Evolutionary conservation across 306 rosid species (phyloP).

Genomic region (Pyrus communis): DNA sequence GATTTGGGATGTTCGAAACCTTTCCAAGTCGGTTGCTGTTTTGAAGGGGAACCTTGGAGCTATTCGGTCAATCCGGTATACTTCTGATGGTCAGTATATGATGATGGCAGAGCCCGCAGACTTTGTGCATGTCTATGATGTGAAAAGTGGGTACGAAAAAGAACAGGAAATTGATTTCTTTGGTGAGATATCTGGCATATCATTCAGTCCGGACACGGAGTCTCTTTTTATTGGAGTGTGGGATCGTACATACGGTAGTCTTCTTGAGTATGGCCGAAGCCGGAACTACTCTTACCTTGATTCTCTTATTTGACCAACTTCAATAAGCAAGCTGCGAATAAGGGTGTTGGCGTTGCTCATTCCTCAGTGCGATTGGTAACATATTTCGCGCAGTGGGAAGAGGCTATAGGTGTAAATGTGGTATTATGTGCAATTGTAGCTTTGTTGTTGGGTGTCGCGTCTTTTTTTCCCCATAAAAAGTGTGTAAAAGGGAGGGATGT

Average conservation of each 20-base stretch:
- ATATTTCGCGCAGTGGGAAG: slow-evolving; percentile 12
- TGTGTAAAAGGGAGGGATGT: slow-evolving; percentile 25
- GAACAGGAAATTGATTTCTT: slow-evolving; percentile 85
- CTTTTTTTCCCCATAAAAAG: not conserved
- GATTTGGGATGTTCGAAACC: slow-evolving; percentile 76
- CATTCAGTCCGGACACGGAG: slow-evolving; percentile 93
- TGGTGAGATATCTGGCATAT: slow-evolving; percentile 84
- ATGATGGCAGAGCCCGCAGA: slow-evolving; percentile 92
- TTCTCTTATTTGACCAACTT: slow-evolving; percentile 30
- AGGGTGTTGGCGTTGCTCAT: slow-evolving; percentile 15
- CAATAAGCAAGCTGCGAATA: slow-evolving; percentile 8
- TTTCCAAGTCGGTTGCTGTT: slow-evolving; percentile 69
- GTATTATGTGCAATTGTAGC: slow-evolving; percentile 23
- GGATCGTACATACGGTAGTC: slow-evolving; percentile 89
- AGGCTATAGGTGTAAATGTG: slow-evolving; percentile 37
- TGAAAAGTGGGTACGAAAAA: slow-evolving; percentile 57
- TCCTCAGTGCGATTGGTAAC: slow-evolving; percentile 1
- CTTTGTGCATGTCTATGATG: slow-evolving; percentile 78
- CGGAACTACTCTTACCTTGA: slow-evolving; percentile 57
- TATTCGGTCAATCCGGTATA: slow-evolving; percentile 66
- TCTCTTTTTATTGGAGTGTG: slow-evolving; percentile 74
- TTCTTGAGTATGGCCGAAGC: slow-evolving; percentile 63
- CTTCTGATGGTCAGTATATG: slow-evolving; percentile 78
- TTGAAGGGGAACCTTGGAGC: slow-evolving; percentile 91
- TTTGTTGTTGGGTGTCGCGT: slow-evolving; percentile 4